phyloP scores from a whole-genome alignment of 2,329 filamentous ascomycete species.

The Aspergillus sp. region DNA sequence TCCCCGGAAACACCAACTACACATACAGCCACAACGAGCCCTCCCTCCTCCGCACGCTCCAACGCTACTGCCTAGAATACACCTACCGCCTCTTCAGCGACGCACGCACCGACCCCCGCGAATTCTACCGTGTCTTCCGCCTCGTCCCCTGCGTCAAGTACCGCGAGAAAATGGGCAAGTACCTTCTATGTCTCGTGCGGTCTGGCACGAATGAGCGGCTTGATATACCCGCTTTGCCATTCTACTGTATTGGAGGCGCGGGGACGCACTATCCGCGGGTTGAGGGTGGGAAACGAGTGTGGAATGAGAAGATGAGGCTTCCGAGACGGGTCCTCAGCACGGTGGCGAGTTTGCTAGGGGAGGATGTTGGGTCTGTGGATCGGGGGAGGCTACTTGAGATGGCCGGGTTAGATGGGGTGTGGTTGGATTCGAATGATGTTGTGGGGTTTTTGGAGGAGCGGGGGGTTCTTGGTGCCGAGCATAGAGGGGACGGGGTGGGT shows the following conservation, averaged over 20 bases:
- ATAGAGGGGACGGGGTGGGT: not conserved
- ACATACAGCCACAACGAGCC: slow-evolving; percentile 67
- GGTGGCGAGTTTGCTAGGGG: not conserved
- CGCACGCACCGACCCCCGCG: slow-evolving; percentile 51
- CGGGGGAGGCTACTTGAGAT: slow-evolving; percentile 16
- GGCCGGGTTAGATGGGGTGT: slow-evolving; percentile 25
- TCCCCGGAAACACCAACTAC: slow-evolving; percentile 22
- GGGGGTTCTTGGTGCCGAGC: slow-evolving; percentile 8
- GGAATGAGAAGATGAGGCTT: slow-evolving; percentile 32
- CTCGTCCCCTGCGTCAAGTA: slow-evolving; percentile 67
- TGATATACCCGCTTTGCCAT: slow-evolving; percentile 63
- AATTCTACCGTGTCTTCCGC: slow-evolving; percentile 66
- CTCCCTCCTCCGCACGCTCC: slow-evolving; percentile 72
- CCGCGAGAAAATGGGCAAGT: slow-evolving; percentile 43
- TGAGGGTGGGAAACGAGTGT: slow-evolving; percentile 39
- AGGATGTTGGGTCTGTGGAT: not conserved
- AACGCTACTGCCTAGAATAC: slow-evolving; percentile 67
- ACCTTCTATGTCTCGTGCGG: slow-evolving; percentile 45
- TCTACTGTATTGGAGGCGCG: slow-evolving; percentile 68
- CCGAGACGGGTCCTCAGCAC: slow-evolving; percentile 24
- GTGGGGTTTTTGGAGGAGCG: slow-evolving; percentile 24
- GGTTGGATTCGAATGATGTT: slow-evolving; percentile 30
- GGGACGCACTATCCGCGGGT: slow-evolving; percentile 65
- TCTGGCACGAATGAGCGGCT: slow-evolving; percentile 54
- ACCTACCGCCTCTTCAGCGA: slow-evolving; percentile 62